These are phyloP conservation scores for Capsella bursapastoris DNA, from an alignment of 345 rosid genomes.

Conservation along the genomic window DNA sequence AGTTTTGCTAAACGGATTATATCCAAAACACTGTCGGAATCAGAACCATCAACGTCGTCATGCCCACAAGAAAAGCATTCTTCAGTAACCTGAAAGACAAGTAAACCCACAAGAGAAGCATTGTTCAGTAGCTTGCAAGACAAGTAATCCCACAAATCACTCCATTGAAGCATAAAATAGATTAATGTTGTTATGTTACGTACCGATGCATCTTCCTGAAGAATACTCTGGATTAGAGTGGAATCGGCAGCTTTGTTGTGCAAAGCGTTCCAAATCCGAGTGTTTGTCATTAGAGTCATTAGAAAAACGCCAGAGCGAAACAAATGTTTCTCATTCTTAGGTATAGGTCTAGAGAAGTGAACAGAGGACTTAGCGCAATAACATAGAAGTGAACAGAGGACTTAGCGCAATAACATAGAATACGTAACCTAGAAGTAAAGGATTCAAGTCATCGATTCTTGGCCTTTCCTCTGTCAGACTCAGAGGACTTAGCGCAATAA, in stretches of 20 bases:
- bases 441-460: neutral
- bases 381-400: neutral
- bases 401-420: no score
- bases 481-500: neutral
- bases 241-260: slow-evolving; percentile 14
- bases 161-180: no score
- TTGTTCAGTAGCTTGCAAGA: slow-evolving; percentile 24
- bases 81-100: slow-evolving; percentile 17
- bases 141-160: no score
- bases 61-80: slow-evolving; percentile 18
- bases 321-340: neutral
- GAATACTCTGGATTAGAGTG: slow-evolving; percentile 39
- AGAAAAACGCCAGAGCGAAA: slow-evolving; percentile 37
- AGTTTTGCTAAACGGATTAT: slow-evolving; percentile 40
- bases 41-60: neutral
- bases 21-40: slow-evolving; percentile 23
- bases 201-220: slow-evolving; percentile 6
- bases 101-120: slow-evolving; percentile 14
- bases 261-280: slow-evolving; percentile 51
- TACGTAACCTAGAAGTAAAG: neutral
- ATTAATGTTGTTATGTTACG: no score
- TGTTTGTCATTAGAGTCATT: slow-evolving; percentile 43
- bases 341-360: neutral
- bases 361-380: neutral
- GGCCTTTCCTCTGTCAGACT: neutral